Evolutionary conservation across 2,329 filamentous ascomycete genomes (phyloP).

Genomic region (Penicillium janthinellum): DNA sequence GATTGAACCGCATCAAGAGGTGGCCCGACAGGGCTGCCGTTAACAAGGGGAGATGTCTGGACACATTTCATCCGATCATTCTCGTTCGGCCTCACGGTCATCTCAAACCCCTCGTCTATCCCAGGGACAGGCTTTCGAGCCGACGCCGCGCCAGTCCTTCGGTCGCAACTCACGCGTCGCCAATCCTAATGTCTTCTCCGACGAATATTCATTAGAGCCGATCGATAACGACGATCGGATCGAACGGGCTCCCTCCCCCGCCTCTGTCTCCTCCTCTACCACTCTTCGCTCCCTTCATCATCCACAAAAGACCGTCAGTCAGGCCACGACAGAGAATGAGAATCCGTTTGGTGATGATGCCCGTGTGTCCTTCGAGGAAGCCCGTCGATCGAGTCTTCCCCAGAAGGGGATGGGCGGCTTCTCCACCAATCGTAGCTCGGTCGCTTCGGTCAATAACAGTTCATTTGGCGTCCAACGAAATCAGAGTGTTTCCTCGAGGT

Average conservation of each 20-base stretch:
- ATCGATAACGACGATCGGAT: slow-evolving; percentile 40
- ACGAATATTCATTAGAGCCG: slow-evolving; percentile 51
- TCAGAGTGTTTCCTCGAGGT: slow-evolving; percentile 48
- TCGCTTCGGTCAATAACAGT: slow-evolving; percentile 33
- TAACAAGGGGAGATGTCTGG: slow-evolving; percentile 42
- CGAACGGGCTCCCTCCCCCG: slow-evolving; percentile 33
- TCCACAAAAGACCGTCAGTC: slow-evolving; percentile 27
- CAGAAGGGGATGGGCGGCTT: slow-evolving; percentile 35
- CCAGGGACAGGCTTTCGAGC: slow-evolving; percentile 28
- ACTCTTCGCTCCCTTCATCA: slow-evolving; percentile 34
- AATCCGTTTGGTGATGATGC: slow-evolving; percentile 43
- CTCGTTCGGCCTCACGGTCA: slow-evolving; percentile 38
- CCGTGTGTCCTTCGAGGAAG: slow-evolving; percentile 35
- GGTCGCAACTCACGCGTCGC: slow-evolving; percentile 35
- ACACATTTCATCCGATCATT: slow-evolving; percentile 40
- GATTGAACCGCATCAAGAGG: slow-evolving; percentile 35
- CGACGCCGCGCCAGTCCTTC: slow-evolving; percentile 35
- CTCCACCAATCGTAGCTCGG: slow-evolving; percentile 35
- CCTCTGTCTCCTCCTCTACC: slow-evolving; percentile 37
- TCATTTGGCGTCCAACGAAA: slow-evolving; percentile 43
- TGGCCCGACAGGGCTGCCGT: slow-evolving; percentile 43
- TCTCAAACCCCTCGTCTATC: slow-evolving; percentile 30
- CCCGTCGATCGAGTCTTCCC: slow-evolving; percentile 39
- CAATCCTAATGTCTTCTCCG: slow-evolving; percentile 52
- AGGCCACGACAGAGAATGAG: slow-evolving; percentile 30